Percentiles rank a stretch among this genome's conserved stretches.
phyloP scores from a whole-genome alignment of 768 basidiomycete species.

The Russula sp. region DNA sequence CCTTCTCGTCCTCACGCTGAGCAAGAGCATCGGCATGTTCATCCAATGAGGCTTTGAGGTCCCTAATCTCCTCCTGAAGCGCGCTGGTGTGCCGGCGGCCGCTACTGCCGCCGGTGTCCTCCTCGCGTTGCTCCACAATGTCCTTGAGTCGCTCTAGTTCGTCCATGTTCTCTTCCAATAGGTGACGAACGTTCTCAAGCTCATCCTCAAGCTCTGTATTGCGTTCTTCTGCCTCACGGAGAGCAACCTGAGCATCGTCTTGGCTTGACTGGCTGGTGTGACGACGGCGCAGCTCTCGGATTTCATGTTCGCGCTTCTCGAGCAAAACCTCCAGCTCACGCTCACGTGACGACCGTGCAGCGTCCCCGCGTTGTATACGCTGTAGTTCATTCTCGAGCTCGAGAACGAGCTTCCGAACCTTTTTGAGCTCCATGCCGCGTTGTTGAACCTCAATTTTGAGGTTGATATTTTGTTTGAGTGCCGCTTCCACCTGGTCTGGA shows the following conservation, averaged over 20 bases:
- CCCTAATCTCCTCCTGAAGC: conserved; percentile 61
- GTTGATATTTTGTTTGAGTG: conserved; percentile 87
- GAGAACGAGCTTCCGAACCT: conserved; percentile 81
- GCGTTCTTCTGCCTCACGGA: conserved; percentile 56
- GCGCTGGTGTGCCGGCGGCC: conserved; percentile 52
- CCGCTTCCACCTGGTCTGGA: conserved; percentile 89
- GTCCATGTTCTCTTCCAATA: conserved; percentile 79
- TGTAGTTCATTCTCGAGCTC: conserved; percentile 82
- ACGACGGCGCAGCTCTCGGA: conserved; percentile 62
- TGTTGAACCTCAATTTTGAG: conserved; percentile 92
- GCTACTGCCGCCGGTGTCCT: conserved; percentile 41
- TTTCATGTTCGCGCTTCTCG: conserved; percentile 67
- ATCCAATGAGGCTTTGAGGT: conserved; percentile 54
- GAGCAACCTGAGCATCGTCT: conserved; percentile 44
- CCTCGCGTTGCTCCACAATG: conserved; percentile 52
- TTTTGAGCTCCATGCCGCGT: conserved; percentile 87
- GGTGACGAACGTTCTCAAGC: conserved; percentile 61
- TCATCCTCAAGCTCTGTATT: conserved; percentile 72
- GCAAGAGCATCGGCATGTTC: conserved; percentile 56
- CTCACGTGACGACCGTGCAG: conserved; percentile 50
- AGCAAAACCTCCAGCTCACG: conserved; percentile 75
- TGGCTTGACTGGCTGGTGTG: conserved; percentile 36
- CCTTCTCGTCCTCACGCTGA: conserved; percentile 66
- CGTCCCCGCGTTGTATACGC: conserved; percentile 52
- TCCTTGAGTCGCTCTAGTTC: conserved; percentile 75